phyloP scores from a whole-genome alignment of 148 eudicot species.

The Polygonum maritimum region DNA sequence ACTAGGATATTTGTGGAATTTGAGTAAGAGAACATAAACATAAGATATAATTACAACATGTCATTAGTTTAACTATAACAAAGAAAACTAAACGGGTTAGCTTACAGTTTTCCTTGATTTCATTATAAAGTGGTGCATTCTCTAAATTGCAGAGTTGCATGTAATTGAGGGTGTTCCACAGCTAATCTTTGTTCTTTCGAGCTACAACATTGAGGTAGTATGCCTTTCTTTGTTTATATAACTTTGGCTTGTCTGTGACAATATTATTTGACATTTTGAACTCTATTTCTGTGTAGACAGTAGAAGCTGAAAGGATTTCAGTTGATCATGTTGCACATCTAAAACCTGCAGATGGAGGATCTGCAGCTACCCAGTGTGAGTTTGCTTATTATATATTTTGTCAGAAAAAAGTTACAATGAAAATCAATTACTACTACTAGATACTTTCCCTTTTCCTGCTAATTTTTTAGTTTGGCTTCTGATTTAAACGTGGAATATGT shows the following conservation, averaged over 20 bases:
- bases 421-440: background rate
- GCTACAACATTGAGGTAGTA: slow-evolving; percentile 88
- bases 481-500: background rate
- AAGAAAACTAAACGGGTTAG: background rate
- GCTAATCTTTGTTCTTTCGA: slow-evolving; percentile 76
- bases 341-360: slow-evolving; percentile 97
- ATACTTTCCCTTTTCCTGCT: background rate
- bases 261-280: background rate
- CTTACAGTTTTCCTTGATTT: background rate
- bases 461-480: background rate
- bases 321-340: slow-evolving; percentile 98
- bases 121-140: background rate
- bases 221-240: slow-evolving; percentile 3
- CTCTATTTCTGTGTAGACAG: slow-evolving; percentile 48
- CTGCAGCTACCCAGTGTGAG: slow-evolving; percentile 95
- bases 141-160: slow-evolving; percentile 59
- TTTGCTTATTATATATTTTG: slow-evolving; percentile 7
- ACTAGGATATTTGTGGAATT: background rate
- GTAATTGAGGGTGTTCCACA: slow-evolving; percentile 90
- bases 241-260: background rate
- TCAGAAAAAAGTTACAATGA: background rate
- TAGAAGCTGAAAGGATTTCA: slow-evolving; percentile 94
- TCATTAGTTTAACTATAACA: background rate
- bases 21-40: background rate
- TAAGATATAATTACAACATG: background rate